Conservation (phyloP, 495 filamentous ascomycete genomes). For the Margaritispora aquatica region DNA sequence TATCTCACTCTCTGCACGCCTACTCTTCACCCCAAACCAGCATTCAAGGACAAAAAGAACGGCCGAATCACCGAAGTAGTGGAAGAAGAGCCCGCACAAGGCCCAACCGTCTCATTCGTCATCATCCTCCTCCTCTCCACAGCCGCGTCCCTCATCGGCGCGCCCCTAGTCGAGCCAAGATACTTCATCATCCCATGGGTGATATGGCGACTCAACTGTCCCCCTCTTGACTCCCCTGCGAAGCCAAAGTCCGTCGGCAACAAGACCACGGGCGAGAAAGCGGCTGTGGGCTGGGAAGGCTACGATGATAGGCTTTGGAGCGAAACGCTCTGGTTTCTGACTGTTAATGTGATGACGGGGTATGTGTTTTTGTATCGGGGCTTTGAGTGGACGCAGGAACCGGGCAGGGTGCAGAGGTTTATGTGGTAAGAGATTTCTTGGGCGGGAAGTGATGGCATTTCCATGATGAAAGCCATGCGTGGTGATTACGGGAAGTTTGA, state of each 20-base stretch:
- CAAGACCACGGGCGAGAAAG: neutral
- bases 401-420: slow-evolving; percentile 77
- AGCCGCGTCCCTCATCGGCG: slow-evolving; percentile 70
- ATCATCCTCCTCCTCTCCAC: slow-evolving; percentile 68
- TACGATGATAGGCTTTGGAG: slow-evolving; percentile 46
- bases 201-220: slow-evolving; percentile 81
- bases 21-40: neutral
- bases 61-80: neutral
- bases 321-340: slow-evolving; percentile 75
- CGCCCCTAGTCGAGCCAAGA: slow-evolving; percentile 87
- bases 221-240: slow-evolving; percentile 22
- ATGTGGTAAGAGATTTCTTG: slow-evolving; percentile 79
- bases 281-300: slow-evolving; percentile 9
- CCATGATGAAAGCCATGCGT: no score
- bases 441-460: no score
- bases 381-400: slow-evolving; percentile 78
- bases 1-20: slow-evolving; percentile 27
- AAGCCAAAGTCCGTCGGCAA: neutral
- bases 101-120: slow-evolving; percentile 26
- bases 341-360: slow-evolving; percentile 66
- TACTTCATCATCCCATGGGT: slow-evolving; percentile 97
- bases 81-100: neutral
- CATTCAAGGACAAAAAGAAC: neutral
- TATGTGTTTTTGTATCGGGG: slow-evolving; percentile 74
- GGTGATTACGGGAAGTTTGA: no score